A percentile compares a stretch with the other conserved stretches of the same genome.
Conservation (phyloP, 164 flowering plant species). For the Cinnamomum chago region DNA sequence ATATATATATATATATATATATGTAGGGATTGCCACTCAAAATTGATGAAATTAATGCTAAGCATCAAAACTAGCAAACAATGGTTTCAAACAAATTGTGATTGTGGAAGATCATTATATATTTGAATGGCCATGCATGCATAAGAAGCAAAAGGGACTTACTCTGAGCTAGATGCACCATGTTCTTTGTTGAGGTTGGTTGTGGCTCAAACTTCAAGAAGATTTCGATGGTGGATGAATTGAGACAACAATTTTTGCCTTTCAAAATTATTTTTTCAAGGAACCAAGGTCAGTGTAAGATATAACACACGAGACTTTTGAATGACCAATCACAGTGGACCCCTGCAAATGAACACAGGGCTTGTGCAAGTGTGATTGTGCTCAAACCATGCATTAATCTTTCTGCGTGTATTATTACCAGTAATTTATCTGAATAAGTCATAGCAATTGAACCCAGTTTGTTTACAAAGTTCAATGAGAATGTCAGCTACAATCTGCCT, state of each 20-base stretch:
- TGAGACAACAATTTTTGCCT: constrained; percentile 71
- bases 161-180: constrained; percentile 79
- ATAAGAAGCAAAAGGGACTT: constrained; percentile 19
- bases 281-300: neutral
- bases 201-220: constrained; percentile 66
- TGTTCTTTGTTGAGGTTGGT: constrained; percentile 59
- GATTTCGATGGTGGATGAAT: constrained; percentile 47
- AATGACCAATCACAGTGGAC: neutral
- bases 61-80: too few relatives aligned
- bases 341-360: neutral
- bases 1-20: too few relatives aligned
- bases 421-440: constrained; percentile 36
- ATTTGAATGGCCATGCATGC: too few relatives aligned
- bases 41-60: too few relatives aligned
- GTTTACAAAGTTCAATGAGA: constrained; percentile 38
- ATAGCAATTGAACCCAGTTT: constrained; percentile 55
- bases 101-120: too few relatives aligned
- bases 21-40: too few relatives aligned
- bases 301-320: too few relatives aligned
- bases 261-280: neutral
- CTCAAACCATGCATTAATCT: too few relatives aligned
- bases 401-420: constrained; percentile 13
- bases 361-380: too few relatives aligned
- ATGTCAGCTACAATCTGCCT: constrained; percentile 35
- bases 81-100: too few relatives aligned